Evolutionary conservation across 2,329 filamentous ascomycete genomes (phyloP).

Genomic region (Rachicladosporium sp.): DNA sequence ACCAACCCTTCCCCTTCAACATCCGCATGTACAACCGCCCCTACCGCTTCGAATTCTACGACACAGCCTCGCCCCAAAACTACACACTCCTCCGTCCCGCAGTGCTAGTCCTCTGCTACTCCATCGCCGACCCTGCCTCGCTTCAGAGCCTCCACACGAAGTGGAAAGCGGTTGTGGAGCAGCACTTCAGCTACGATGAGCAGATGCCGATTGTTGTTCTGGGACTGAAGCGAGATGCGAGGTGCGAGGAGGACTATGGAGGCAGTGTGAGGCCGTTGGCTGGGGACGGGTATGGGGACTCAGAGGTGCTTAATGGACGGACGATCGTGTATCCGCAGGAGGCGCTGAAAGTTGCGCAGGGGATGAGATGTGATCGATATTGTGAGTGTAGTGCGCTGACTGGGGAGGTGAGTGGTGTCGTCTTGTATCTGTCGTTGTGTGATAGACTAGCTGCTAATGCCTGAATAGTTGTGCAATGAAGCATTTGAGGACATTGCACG

Average conservation of each 20-base stretch:
- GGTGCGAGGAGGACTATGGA: conserved; percentile 31
- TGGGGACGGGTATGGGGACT: conserved; percentile 12
- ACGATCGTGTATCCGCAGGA: conserved; percentile 40
- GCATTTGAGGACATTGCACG: conserved; percentile 49
- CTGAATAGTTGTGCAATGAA: conserved; percentile 42
- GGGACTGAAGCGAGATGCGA: conserved; percentile 46
- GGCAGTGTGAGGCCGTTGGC: conserved; percentile 12
- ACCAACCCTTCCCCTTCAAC: conserved; percentile 49
- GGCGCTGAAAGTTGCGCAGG: conserved; percentile 39
- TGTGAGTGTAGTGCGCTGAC: conserved; percentile 51
- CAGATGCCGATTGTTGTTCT: conserved; percentile 46
- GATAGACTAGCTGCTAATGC: neutral
- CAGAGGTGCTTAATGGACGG: conserved; percentile 21
- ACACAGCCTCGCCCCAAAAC: conserved; percentile 44
- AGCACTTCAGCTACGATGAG: conserved; percentile 41
- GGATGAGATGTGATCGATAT: conserved; percentile 49
- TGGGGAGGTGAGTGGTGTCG: conserved; percentile 24
- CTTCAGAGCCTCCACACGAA: conserved; percentile 34
- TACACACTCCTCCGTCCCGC: conserved; percentile 43
- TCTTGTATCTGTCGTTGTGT: no score
- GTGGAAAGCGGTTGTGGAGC: conserved; percentile 32
- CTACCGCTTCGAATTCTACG: conserved; percentile 44
- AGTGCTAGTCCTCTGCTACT: conserved; percentile 47
- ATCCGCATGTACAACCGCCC: conserved; percentile 44
- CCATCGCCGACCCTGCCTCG: conserved; percentile 41